Evolutionary conservation across 2,329 filamentous ascomycete genomes (phyloP).

Genomic region (Cordyceps farinosa): DNA sequence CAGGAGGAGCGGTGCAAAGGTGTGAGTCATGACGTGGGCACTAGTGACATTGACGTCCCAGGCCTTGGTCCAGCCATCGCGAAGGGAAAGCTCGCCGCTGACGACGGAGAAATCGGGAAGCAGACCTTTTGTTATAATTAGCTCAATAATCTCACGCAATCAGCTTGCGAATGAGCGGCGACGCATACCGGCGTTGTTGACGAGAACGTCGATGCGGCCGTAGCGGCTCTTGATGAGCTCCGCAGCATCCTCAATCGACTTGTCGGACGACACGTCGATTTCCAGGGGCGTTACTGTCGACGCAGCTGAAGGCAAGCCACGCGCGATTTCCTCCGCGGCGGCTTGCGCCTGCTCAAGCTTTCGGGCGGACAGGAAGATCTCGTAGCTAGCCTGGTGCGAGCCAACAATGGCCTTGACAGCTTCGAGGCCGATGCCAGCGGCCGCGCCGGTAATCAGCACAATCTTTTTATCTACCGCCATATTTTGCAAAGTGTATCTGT

Average conservation of each 20-base stretch:
- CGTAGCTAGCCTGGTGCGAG: conserved; percentile 44
- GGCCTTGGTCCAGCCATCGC: conserved; percentile 39
- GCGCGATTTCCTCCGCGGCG: conserved; percentile 40
- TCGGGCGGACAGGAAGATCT: conserved; percentile 54
- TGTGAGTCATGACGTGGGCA: conserved; percentile 39
- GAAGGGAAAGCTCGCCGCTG: conserved; percentile 27
- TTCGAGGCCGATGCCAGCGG: conserved; percentile 59
- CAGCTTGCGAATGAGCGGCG: too few species aligned
- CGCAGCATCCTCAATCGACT: conserved; percentile 46
- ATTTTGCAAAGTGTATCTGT: neutral
- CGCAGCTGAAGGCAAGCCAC: conserved; percentile 37
- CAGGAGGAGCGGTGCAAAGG: conserved; percentile 44
- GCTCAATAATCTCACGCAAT: neutral
- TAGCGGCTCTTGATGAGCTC: conserved; percentile 39
- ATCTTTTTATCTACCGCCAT: conserved; percentile 30
- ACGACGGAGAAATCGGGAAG: conserved; percentile 36
- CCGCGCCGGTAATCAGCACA: conserved; percentile 55
- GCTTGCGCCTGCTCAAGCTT: conserved; percentile 46
- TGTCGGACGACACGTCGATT: conserved; percentile 53
- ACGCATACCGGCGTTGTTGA: conserved; percentile 38
- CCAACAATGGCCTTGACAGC: conserved; percentile 50
- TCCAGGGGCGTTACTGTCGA: conserved; percentile 45
- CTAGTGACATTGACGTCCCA: conserved; percentile 47
- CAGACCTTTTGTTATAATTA: conserved; percentile 27
- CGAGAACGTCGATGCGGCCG: conserved; percentile 47